These are phyloP conservation scores for Pichia ethanolica DNA, from an alignment of 805 yeast species.

Conservation along the genomic window DNA sequence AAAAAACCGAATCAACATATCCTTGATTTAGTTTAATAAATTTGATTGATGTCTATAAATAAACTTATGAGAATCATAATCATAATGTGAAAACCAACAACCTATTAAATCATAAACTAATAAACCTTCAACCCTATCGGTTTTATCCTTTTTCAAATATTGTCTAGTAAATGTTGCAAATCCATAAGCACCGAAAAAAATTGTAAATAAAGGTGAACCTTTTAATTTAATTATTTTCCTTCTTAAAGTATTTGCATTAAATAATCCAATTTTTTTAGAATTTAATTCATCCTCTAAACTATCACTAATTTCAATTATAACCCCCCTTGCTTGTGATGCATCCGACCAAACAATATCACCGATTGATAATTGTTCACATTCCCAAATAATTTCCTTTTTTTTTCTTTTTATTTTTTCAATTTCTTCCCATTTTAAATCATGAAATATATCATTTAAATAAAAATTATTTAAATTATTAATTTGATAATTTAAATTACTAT, in stretches of 20 bases:
- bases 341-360: constrained; percentile 10
- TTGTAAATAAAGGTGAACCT: constrained; percentile 3
- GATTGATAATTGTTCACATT: constrained; percentile 1
- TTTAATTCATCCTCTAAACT: not conserved
- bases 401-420: no score
- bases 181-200: constrained; percentile 8
- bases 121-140: constrained; percentile 6
- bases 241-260: not conserved
- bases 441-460: not conserved
- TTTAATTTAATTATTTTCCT: not conserved
- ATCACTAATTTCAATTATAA: constrained; percentile 3
- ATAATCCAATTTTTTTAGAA: not conserved
- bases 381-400: not conserved
- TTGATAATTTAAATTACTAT: not conserved
- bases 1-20: no score
- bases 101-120: constrained; percentile 9
- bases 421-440: not conserved
- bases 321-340: constrained; percentile 7
- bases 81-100: constrained; percentile 7
- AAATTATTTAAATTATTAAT: not conserved
- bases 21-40: not conserved
- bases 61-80: constrained; percentile 4
- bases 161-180: constrained; percentile 7
- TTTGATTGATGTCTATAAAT: not conserved
- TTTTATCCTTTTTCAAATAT: constrained; percentile 4